Evolutionary conservation across 2,329 filamentous ascomycete genomes (phyloP).

Genomic region (Albifimbria verrucaria): DNA sequence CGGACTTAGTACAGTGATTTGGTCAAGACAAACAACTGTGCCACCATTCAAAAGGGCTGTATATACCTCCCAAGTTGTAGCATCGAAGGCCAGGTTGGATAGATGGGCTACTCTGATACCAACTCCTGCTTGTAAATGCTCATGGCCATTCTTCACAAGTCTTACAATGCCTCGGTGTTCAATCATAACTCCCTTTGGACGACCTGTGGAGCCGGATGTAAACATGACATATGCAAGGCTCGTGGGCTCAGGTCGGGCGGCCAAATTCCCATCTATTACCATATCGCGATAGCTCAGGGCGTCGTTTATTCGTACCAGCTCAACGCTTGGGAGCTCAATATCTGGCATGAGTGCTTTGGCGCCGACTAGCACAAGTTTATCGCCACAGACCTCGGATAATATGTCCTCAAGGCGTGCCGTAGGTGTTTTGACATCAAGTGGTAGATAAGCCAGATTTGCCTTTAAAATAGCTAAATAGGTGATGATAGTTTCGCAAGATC

Average conservation of each 20-base stretch:
- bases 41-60: slow-evolving; percentile 15
- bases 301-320: background rate
- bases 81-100: slow-evolving; percentile 12
- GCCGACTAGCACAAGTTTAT: slow-evolving; percentile 3
- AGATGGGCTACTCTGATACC: slow-evolving; percentile 4
- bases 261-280: background rate
- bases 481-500: slow-evolving; percentile 10
- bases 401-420: slow-evolving; percentile 7
- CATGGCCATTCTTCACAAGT: slow-evolving; percentile 1
- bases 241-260: background rate
- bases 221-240: slow-evolving; percentile 6
- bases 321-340: background rate
- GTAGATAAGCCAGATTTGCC: slow-evolving; percentile 10
- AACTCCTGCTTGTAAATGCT: background rate
- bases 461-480: slow-evolving; percentile 12
- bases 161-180: slow-evolving; percentile 5
- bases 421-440: slow-evolving; percentile 10
- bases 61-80: slow-evolving; percentile 8
- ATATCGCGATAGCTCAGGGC: background rate
- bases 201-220: slow-evolving; percentile 5
- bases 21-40: slow-evolving; percentile 14
- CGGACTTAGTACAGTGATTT: slow-evolving; percentile 7
- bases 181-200: slow-evolving; percentile 13
- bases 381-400: slow-evolving; percentile 4
- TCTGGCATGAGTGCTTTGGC: background rate